A percentile compares a stretch with the other conserved stretches of the same genome.
Evolutionary conservation across 2,329 filamentous ascomycete species (phyloP).

Genomic region (Botrytis pseudocinerea): DNA sequence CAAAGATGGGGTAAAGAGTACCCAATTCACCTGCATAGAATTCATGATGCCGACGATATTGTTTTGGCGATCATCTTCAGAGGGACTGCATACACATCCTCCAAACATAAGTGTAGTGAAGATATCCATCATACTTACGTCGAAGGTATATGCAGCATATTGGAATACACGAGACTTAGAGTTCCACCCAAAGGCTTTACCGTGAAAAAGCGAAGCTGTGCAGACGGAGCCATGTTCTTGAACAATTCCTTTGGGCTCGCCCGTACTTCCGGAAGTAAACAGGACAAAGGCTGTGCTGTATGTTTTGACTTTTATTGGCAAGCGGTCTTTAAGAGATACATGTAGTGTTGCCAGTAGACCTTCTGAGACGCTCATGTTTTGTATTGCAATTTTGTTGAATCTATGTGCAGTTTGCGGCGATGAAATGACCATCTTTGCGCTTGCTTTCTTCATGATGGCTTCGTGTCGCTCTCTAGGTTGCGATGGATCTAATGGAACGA

Average conservation of each 20-base stretch:
- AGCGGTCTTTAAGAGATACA: not conserved
- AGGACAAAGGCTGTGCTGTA: slow-evolving; percentile 23
- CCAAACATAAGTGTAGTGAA: slow-evolving; percentile 31
- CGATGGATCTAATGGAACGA: slow-evolving; percentile 31
- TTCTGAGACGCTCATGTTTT: not conserved
- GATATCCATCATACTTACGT: slow-evolving; percentile 31
- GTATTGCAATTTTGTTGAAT: not conserved
- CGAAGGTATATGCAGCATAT: slow-evolving; percentile 32
- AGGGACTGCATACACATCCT: slow-evolving; percentile 32
- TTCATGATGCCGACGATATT: slow-evolving; percentile 28
- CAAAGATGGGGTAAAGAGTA: slow-evolving; percentile 31
- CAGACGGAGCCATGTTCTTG: slow-evolving; percentile 27
- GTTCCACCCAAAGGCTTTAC: not conserved
- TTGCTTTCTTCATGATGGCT: slow-evolving; percentile 20
- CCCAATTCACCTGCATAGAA: slow-evolving; percentile 28
- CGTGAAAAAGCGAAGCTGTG: slow-evolving; percentile 15
- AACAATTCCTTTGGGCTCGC: slow-evolving; percentile 31
- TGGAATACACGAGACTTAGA: slow-evolving; percentile 23
- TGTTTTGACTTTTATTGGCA: not conserved
- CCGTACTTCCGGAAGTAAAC: slow-evolving; percentile 39
- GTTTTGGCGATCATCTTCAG: slow-evolving; percentile 30
- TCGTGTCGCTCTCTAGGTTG: slow-evolving; percentile 13
- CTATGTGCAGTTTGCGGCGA: not conserved
- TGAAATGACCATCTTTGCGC: slow-evolving; percentile 11
- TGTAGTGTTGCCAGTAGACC: not conserved